Base-by-base conservation (phyloP, 495 filamentous ascomycete genomes). In the Amniculicola lignicola region DNA sequence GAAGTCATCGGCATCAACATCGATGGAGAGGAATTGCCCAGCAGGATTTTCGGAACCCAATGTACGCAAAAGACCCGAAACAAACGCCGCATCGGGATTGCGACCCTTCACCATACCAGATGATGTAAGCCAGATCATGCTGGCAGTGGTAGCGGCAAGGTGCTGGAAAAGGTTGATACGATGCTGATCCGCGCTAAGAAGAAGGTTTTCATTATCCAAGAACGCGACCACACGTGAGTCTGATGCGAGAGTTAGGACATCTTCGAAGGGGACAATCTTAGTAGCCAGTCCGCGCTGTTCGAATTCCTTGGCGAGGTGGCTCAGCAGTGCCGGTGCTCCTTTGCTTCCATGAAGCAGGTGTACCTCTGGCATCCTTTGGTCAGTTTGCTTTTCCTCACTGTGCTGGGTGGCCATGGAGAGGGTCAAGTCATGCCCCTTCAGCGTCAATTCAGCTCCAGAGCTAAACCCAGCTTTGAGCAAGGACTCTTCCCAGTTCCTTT, bases 111-210 rank as follows among this genome's bases (percentile, higher is more conserved):
- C 40, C 28, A 54, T 58, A 41, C 58, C 59, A 28, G 49, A 40
- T 21, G n/a, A 16, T 4, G 63, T 66, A 48, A 48, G 35, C 12
- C 31, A 39, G 2, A 59, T 14, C 50, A 66, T n/a, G 48, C 44
- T 57, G 3, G 46, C 15, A 7, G 54, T 31, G 16, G 54, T 60
- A 0, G 57, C 16, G 7, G 46, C 45, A 16, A 71, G 48, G 19
- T 63, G 36, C 40, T 69, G 57, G 39, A 69, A 65, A 1, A 29
- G 23, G 3, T 45, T 45, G 16, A 69, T 28, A 11, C 19, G n/a
- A 23, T 46, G 24, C 21, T 57, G 36, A 40, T 50, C 49, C 2
- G 47, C 35, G 39, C 57, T 45, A 3, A 48, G 15, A 18, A 49
- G 22, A 11, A 61, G 45, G 48, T 63, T 11, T 15, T 52, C 42